A percentile compares a stretch with the other conserved stretches of the same genome.
Conservation (phyloP, 2,329 filamentous ascomycete species). For the Aspergillus brasiliensis region DNA sequence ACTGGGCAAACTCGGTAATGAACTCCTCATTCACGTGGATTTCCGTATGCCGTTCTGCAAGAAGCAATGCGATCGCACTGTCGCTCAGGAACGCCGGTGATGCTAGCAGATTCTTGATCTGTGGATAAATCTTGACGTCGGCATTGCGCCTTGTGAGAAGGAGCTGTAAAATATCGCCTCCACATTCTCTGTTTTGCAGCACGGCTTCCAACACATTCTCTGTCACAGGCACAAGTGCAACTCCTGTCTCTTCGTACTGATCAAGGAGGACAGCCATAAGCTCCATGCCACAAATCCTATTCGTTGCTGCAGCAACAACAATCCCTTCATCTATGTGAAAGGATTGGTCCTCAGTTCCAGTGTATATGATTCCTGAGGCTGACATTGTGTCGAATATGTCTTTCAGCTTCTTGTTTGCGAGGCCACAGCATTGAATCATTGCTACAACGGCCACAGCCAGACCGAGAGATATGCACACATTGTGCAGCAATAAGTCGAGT, state of each 20-base stretch:
- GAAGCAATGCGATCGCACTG: not conserved
- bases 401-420: not conserved
- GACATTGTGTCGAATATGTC: not conserved
- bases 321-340: not conserved
- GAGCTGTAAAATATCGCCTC: not conserved
- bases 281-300: not conserved
- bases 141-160: not conserved
- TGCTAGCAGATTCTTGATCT: not conserved
- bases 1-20: not conserved
- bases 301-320: not conserved
- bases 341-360: not conserved
- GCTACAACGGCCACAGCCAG: not conserved
- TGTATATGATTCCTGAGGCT: not conserved
- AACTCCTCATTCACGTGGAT: not conserved
- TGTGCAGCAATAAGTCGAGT: not conserved
- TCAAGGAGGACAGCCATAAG: not conserved
- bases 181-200: not conserved
- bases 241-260: not conserved
- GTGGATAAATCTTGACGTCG: not conserved
- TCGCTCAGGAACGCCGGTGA: accelerated
- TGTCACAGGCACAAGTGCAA: not conserved
- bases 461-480: not conserved
- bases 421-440: not conserved
- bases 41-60: not conserved
- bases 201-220: not conserved